Conservation (phyloP, 306 rosid genomes). For the Gastrolobium villosum region DNA sequence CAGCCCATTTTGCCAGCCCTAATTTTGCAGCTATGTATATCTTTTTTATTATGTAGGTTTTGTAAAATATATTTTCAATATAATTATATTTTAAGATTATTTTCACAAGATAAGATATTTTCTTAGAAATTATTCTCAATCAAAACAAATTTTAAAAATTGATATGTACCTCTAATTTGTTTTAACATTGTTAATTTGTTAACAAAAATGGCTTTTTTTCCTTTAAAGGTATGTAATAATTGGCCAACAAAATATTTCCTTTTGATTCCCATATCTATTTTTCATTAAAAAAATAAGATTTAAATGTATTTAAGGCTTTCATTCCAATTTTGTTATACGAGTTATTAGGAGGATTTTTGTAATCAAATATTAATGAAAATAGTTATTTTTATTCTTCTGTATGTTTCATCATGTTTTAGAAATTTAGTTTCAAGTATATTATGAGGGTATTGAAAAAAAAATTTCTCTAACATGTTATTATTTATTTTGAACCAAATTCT, state of each 20-base stretch:
- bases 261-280: constrained; percentile 22
- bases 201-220: background rate
- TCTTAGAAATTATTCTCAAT: constrained; percentile 31
- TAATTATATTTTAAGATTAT: constrained; percentile 14
- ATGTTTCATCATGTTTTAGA: too few species aligned
- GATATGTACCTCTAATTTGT: background rate
- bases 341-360: constrained; percentile 21
- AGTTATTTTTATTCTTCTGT: too few species aligned
- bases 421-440: too few species aligned
- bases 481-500: too few species aligned
- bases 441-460: too few species aligned
- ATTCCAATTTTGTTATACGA: constrained; percentile 28
- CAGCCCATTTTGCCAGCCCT: too few species aligned
- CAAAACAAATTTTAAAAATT: constrained; percentile 12
- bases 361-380: constrained; percentile 20
- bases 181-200: constrained; percentile 6
- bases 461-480: too few species aligned
- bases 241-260: constrained; percentile 34
- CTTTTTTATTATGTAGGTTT: background rate
- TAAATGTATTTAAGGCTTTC: constrained; percentile 6
- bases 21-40: too few species aligned
- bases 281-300: constrained; percentile 1
- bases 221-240: constrained; percentile 14
- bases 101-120: constrained; percentile 27
- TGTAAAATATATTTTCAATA: background rate